Evolutionary conservation across 768 basidiomycete genomes (phyloP).

Genomic region (Lactarius quietus): DNA sequence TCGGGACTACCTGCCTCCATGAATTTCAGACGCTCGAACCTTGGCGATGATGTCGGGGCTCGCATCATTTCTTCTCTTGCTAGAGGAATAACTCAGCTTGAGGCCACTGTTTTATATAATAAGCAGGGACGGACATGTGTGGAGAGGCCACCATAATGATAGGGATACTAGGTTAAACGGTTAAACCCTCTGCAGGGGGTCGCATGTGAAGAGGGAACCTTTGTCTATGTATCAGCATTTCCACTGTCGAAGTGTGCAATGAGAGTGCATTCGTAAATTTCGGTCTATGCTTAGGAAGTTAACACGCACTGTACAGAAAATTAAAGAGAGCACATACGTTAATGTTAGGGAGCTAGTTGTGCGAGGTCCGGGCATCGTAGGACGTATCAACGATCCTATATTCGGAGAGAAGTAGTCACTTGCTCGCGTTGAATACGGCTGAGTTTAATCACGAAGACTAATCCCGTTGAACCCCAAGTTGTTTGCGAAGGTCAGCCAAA

Average conservation of each 20-base stretch:
- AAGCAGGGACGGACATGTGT: not conserved
- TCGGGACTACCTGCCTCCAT: not conserved
- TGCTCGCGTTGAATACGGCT: too few species aligned
- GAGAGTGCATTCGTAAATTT: not conserved
- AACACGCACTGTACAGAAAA: not conserved
- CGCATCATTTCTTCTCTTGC: not conserved
- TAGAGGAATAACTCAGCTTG: too few species aligned
- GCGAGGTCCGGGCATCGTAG: not conserved
- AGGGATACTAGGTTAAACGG: not conserved
- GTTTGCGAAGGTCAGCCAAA: too few species aligned
- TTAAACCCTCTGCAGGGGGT: not conserved
- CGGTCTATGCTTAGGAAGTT: not conserved
- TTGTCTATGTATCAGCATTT: not conserved
- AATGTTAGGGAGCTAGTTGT: not conserved
- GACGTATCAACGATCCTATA: not conserved
- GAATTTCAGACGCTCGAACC: not conserved
- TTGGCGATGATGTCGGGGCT: not conserved
- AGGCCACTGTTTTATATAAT: not conserved
- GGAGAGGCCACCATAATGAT: not conserved
- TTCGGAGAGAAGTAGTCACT: not conserved
- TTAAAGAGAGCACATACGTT: not conserved
- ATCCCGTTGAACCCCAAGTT: too few species aligned
- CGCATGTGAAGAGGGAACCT: not conserved
- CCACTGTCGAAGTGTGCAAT: not conserved
- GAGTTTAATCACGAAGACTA: too few species aligned